These are phyloP conservation scores for Hyaloperonospora arabidopsidis DNA, from an alignment of 352 stramenopile species.

Conservation along the genomic window DNA sequence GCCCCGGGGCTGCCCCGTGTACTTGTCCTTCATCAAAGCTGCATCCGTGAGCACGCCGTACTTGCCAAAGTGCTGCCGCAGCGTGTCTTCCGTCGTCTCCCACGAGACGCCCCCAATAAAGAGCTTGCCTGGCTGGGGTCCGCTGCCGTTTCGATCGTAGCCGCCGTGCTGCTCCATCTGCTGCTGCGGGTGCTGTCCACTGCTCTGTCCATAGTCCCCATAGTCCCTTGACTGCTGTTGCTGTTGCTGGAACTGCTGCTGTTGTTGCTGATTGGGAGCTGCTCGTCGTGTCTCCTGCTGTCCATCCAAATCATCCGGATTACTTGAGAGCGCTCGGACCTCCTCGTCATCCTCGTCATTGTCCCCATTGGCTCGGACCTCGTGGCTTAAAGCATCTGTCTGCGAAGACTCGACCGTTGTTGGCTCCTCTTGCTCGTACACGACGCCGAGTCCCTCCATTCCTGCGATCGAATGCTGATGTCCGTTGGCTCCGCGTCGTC, in stretches of 20 bases:
- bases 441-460: slow-evolving; percentile 68
- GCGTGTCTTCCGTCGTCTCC: slow-evolving; percentile 90
- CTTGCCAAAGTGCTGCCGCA: slow-evolving; percentile 85
- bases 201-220: slow-evolving; percentile 27
- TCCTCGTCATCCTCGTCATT: slow-evolving; percentile 60
- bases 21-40: slow-evolving; percentile 90
- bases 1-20: slow-evolving; percentile 85
- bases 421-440: slow-evolving; percentile 70
- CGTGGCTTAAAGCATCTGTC: slow-evolving; percentile 4
- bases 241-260: slow-evolving; percentile 24
- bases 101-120: slow-evolving; percentile 89
- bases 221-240: slow-evolving; percentile 20
- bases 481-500: slow-evolving; percentile 1
- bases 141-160: slow-evolving; percentile 28
- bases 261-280: slow-evolving; percentile 12
- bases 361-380: slow-evolving; percentile 5
- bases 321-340: slow-evolving; percentile 48
- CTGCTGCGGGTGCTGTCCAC: slow-evolving; percentile 38
- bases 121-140: slow-evolving; percentile 66
- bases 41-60: slow-evolving; percentile 83
- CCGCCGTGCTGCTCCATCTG: slow-evolving; percentile 30
- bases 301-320: slow-evolving; percentile 40
- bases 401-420: slow-evolving; percentile 27
- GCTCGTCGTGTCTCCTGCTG: slow-evolving; percentile 13
- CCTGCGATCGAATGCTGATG: slow-evolving; percentile 2